Percentiles rank a stretch among this genome's conserved stretches.
phyloP scores from a whole-genome alignment of 139 green algal genomes.

The Tetraselmis striata region DNA sequence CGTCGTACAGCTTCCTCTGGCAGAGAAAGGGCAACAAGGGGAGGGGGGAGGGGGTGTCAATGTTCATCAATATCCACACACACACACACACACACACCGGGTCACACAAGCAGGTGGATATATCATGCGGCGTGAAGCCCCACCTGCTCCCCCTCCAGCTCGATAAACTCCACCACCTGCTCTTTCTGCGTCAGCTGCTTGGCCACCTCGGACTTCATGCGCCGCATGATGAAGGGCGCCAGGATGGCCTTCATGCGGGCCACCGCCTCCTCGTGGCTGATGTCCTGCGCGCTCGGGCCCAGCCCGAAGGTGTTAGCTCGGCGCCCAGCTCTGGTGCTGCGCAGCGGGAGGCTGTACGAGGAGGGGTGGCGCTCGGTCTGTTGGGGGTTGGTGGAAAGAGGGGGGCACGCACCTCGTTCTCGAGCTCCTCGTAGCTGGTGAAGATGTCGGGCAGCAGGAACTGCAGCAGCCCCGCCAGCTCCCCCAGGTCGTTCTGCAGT shows the following conservation, averaged over 20 bases:
- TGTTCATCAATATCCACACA: no score
- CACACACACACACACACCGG: no score
- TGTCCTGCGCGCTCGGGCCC: neutral
- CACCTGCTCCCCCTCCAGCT: conserved; percentile 45
- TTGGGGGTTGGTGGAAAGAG: no score
- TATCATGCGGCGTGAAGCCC: no score
- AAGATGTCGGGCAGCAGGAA: conserved; percentile 85
- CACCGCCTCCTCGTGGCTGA: conserved; percentile 32
- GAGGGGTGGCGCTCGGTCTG: no score
- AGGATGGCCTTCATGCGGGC: conserved; percentile 76
- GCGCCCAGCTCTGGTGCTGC: no score
- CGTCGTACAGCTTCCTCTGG: conserved; percentile 52
- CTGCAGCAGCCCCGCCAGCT: conserved; percentile 82
- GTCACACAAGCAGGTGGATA: no score
- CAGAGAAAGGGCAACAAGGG: no score
- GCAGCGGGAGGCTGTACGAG: no score
- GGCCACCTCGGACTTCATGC: conserved; percentile 84
- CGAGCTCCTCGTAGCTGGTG: conserved; percentile 12
- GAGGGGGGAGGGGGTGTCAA: no score
- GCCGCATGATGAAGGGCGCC: conserved; percentile 81
- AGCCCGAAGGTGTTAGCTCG: no score
- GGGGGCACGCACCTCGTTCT: conserved; percentile 2
- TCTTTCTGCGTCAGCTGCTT: conserved; percentile 69
- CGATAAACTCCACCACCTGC: conserved; percentile 30
- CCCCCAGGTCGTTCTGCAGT: conserved; percentile 83